A percentile compares a stretch with the other conserved stretches of the same genome.
These are phyloP conservation scores for Cordyceps cicadae DNA, from an alignment of 2,329 filamentous ascomycete species.

Conservation along the genomic window DNA sequence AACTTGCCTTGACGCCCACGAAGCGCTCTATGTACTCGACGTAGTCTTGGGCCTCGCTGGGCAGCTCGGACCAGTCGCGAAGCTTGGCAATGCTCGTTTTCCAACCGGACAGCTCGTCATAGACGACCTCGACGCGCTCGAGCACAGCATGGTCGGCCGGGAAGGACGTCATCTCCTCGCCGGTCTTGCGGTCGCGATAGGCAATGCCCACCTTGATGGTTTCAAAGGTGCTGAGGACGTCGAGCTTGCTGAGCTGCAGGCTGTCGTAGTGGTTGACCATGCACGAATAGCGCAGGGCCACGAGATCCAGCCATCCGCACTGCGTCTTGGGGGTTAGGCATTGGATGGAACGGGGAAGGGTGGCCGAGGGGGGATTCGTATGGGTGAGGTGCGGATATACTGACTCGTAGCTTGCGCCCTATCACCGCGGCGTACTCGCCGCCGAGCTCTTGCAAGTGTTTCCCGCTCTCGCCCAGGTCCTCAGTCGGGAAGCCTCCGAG, in stretches of 20 bases:
- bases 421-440: constrained; percentile 4
- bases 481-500: constrained; percentile 58
- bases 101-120: constrained; percentile 60
- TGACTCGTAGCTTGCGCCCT: neutral
- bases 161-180: constrained; percentile 46
- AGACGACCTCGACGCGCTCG: constrained; percentile 50
- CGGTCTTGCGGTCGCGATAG: constrained; percentile 39
- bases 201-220: constrained; percentile 55
- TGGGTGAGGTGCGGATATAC: neutral
- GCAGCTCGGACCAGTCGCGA: constrained; percentile 44
- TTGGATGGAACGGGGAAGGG: too few relatives aligned
- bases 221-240: constrained; percentile 64
- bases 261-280: constrained; percentile 56
- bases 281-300: constrained; percentile 55
- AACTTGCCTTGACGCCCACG: neutral
- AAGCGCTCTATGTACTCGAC: constrained; percentile 24
- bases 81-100: constrained; percentile 49
- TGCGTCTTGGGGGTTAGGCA: constrained; percentile 20
- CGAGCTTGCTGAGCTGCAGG: constrained; percentile 41
- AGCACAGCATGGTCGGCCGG: constrained; percentile 38
- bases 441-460: constrained; percentile 26
- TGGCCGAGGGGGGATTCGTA: too few relatives aligned
- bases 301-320: constrained; percentile 43
- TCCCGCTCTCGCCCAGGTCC: constrained; percentile 29
- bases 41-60: constrained; percentile 53